phyloP scores from a whole-genome alignment of 768 basidiomycete species.

The Suillus decipiens region DNA sequence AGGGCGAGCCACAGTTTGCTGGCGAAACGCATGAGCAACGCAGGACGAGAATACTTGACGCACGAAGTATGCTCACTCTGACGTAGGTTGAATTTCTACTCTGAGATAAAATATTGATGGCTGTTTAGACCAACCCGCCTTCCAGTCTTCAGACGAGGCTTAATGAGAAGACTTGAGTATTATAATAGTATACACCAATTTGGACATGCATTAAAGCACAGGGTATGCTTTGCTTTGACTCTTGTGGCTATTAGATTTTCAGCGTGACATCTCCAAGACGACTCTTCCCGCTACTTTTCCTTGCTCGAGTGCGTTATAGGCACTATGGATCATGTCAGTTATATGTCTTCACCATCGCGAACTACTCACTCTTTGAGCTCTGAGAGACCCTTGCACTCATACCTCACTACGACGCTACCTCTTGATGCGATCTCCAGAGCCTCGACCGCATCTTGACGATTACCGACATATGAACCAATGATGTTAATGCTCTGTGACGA shows the following conservation, averaged over 20 bases:
- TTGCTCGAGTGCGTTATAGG: conserved; percentile 41
- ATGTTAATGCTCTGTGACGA: conserved; percentile 25
- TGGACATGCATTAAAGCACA: not conserved
- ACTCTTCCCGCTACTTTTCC: conserved; percentile 46
- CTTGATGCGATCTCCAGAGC: conserved; percentile 73
- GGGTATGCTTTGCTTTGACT: not conserved
- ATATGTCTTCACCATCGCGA: not conserved
- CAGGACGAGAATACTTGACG: conserved; percentile 42
- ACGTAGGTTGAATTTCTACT: conserved; percentile 38
- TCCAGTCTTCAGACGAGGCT: conserved; percentile 12
- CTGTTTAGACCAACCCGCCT: conserved; percentile 9
- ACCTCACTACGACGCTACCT: conserved; percentile 69
- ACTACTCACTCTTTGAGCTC: conserved; percentile 54
- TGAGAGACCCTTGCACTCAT: conserved; percentile 44
- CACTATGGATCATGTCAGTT: conserved; percentile 20
- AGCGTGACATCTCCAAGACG: conserved; percentile 38
- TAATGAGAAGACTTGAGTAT: not conserved
- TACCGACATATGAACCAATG: conserved; percentile 53
- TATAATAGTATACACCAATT: not conserved
- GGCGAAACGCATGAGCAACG: conserved; percentile 48
- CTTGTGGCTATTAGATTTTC: not conserved
- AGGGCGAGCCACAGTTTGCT: conserved; percentile 51
- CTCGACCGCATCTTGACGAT: conserved; percentile 83
- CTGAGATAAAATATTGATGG: not conserved
- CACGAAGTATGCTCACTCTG: conserved; percentile 40